A percentile compares a stretch with the other conserved stretches of the same genome.
Conservation (phyloP, 768 basidiomycete genomes). For the Asterophora parasitica region DNA sequence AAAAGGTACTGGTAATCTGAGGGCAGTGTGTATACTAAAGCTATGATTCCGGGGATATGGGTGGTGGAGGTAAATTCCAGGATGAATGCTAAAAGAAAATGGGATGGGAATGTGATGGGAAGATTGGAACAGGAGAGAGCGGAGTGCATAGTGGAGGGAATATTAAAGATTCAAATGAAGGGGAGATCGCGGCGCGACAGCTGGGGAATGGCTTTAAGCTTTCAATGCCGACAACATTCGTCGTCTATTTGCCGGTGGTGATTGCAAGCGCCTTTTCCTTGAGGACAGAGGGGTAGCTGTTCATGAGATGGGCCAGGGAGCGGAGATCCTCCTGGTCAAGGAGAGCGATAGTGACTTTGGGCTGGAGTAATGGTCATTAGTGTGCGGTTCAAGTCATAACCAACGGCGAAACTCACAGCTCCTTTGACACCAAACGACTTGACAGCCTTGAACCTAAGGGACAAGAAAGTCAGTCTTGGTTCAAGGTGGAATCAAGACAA, state of each 20-base stretch:
- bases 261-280: constrained; percentile 64
- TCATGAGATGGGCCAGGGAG: constrained; percentile 80
- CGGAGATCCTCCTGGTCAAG: constrained; percentile 84
- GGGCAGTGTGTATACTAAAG: too few species aligned
- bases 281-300: constrained; percentile 76
- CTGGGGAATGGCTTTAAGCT: too few species aligned
- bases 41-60: background rate
- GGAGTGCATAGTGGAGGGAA: background rate
- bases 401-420: constrained; percentile 38
- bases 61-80: background rate
- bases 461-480: background rate
- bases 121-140: constrained; percentile 3
- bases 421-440: constrained; percentile 81
- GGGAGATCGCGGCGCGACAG: too few species aligned
- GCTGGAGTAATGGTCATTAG: constrained; percentile 32
- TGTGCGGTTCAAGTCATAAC: background rate
- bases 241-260: constrained; percentile 25
- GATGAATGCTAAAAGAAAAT: background rate
- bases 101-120: background rate
- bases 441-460: constrained; percentile 46
- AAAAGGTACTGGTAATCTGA: background rate
- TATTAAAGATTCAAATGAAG: background rate
- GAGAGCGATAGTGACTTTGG: constrained; percentile 79
- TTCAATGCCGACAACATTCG: too few species aligned
- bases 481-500: constrained; percentile 7